phyloP scores from a whole-genome alignment of 2,329 filamentous ascomycete species.

The Colletotrichum sp. region DNA sequence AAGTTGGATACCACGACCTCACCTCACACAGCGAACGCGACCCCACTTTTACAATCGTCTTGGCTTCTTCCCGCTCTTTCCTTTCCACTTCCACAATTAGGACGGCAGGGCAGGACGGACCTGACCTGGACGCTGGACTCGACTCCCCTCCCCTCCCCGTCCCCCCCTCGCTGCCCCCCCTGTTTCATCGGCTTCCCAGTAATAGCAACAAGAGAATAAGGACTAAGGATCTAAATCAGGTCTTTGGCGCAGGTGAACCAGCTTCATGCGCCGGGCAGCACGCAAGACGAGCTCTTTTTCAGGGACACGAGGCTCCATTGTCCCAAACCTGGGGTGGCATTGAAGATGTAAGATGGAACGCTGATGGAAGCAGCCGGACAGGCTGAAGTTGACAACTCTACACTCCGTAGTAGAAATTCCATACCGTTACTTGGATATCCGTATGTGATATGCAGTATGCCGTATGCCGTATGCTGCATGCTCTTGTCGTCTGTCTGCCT shows the following conservation, averaged over 20 bases:
- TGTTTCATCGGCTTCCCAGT: slow-evolving; percentile 7
- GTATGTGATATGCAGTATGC: not conserved
- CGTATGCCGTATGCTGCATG: not conserved
- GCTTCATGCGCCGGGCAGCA: not conserved
- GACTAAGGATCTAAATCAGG: slow-evolving; percentile 13
- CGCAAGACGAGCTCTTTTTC: not conserved
- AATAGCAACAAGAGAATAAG: slow-evolving; percentile 1
- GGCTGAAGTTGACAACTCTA: not conserved
- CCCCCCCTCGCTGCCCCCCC: not conserved
- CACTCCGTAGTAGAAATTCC: not conserved
- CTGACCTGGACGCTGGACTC: not conserved
- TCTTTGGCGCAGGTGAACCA: not conserved
- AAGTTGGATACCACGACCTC: not conserved
- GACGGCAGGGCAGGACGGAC: not conserved
- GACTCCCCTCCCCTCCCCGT: not conserved
- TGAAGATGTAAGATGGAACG: slow-evolving; percentile 4
- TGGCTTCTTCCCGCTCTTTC: slow-evolving; percentile 13
- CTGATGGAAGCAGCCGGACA: slow-evolving; percentile 5
- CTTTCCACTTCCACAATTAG: not conserved
- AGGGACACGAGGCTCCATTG: slow-evolving; percentile 4
- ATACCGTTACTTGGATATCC: not conserved
- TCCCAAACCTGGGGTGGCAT: not conserved
- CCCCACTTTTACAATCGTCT: not conserved
- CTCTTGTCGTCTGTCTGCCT: not conserved
- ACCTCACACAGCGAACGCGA: not conserved